Evolutionary conservation across 176 grass and related monocot genomes (phyloP), one percentile per base, ranked within the genome.

Genomic region (Thinopyrum elongatum): DNA sequence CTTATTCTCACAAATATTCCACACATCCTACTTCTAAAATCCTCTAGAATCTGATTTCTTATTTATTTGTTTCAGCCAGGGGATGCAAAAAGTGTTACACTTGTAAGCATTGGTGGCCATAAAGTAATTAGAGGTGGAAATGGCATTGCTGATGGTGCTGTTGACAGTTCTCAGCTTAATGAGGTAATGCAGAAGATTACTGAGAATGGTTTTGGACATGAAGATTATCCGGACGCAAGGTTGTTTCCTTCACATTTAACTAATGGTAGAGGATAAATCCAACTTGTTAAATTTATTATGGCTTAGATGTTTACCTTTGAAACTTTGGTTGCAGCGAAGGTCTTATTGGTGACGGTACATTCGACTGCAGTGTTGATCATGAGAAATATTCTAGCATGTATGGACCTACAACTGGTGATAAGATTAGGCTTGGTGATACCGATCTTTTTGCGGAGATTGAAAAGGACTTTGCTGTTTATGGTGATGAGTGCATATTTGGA

Each of bases 401-500:
- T 91, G 96, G 96, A 49, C 93, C 96, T 83, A 98, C 96, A 34
- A 94, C 81, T 79, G 93, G 96, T 35, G 96, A 98, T 85, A 98
- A 95, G 83, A 94, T 98, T 87, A 91, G 88, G 87, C 92, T 98
- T 89, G 96, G 93, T 36, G 96, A 98, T 77, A 98, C 91, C 30
- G 80, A 94, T 31, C 89, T 94, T 80, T 98, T 90, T 91, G 93
- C 91, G 28, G 93, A 98, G 92, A 92, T 98, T 76, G 96, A 98
- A 86, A 98, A 88, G 21, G 96, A 98, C 83, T 93, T 89, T 59
- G 84, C 93, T 21, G 31, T 95, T 74, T 94, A 95, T 89, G 96
- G 96, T 41, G 96, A 98, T 84, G 96, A 98, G 81, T 98, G 96
- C 86, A 87, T 98, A 76, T 98, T 98, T 94, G 96, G 96, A 57